These are phyloP conservation scores for Helicocarpus griseus DNA, from an alignment of 2,329 filamentous ascomycete species.

Conservation along the genomic window DNA sequence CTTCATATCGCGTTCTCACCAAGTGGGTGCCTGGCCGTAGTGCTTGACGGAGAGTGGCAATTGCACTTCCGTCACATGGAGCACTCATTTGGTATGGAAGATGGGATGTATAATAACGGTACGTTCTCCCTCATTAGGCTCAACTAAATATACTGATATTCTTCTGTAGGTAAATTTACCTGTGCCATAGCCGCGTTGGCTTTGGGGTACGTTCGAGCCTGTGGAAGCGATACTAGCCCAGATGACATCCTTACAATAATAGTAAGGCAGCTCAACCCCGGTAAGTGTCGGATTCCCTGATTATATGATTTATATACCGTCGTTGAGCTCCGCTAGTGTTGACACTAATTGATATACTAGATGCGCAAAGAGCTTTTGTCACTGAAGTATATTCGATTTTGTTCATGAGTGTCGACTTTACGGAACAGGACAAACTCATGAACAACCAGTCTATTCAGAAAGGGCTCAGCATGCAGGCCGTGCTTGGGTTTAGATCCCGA, in stretches of 20 bases:
- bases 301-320: too few relatives aligned
- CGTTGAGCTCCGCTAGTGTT: too few relatives aligned
- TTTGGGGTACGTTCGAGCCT: slow-evolving; percentile 41
- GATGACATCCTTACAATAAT: slow-evolving; percentile 63
- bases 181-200: slow-evolving; percentile 55
- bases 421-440: slow-evolving; percentile 66
- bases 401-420: slow-evolving; percentile 70
- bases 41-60: slow-evolving; percentile 30
- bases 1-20: slow-evolving; percentile 35
- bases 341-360: slow-evolving; percentile 25
- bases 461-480: slow-evolving; percentile 68
- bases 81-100: slow-evolving; percentile 30
- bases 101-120: slow-evolving; percentile 30
- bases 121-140: slow-evolving; percentile 10
- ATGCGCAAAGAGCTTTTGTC: slow-evolving; percentile 54
- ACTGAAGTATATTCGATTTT: slow-evolving; percentile 59
- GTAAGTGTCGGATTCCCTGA: slow-evolving; percentile 20
- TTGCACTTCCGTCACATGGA: slow-evolving; percentile 30
- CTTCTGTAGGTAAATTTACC: slow-evolving; percentile 26
- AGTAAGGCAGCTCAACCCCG: slow-evolving; percentile 40
- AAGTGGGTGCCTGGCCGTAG: slow-evolving; percentile 31
- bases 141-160: background rate
- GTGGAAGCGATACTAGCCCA: slow-evolving; percentile 42
- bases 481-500: slow-evolving; percentile 63
- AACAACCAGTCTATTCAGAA: slow-evolving; percentile 64